phyloP scores from a whole-genome alignment of 257 asterid species.

The Perilla frutescens region DNA sequence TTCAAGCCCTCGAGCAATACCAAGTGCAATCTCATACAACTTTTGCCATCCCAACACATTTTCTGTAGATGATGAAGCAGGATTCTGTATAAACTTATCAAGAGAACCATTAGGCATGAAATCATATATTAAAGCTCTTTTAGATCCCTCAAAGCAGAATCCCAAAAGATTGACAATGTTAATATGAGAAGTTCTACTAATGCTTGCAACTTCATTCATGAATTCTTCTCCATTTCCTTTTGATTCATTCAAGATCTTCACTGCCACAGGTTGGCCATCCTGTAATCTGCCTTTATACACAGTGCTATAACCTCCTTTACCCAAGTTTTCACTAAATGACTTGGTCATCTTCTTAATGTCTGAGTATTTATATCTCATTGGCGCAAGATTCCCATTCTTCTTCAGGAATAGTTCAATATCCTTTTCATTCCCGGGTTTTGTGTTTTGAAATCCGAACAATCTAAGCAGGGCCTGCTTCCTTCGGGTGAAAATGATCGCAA shows the following conservation, averaged over 20 bases:
- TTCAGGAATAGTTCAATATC: not conserved
- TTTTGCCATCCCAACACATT: conserved; percentile 28
- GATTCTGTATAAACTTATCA: not conserved
- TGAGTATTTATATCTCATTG: conserved; percentile 31
- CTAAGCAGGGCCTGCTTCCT: not conserved
- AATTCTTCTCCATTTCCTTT: conserved; percentile 44
- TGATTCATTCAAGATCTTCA: conserved; percentile 38
- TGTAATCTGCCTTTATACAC: conserved; percentile 1
- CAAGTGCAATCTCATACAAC: conserved; percentile 33
- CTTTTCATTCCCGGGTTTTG: not conserved
- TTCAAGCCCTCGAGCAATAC: conserved; percentile 49
- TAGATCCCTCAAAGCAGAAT: not conserved
- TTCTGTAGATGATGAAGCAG: not conserved
- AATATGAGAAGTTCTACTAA: too few relatives aligned
- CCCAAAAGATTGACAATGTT: conserved; percentile 30
- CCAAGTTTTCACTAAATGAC: conserved; percentile 34
- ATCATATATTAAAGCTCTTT: not conserved
- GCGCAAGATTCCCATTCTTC: conserved; percentile 16
- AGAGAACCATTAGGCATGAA: conserved; percentile 1
- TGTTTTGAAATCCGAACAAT: not conserved
- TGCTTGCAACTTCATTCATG: not conserved
- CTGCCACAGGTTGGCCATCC: conserved; percentile 40
- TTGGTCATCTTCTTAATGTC: conserved; percentile 38
- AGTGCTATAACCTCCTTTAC: conserved; percentile 47
- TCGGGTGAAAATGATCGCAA: not conserved